These are phyloP conservation scores for Crotalaria pallida DNA, from an alignment of 306 rosid genomes.

Conservation along the genomic window DNA sequence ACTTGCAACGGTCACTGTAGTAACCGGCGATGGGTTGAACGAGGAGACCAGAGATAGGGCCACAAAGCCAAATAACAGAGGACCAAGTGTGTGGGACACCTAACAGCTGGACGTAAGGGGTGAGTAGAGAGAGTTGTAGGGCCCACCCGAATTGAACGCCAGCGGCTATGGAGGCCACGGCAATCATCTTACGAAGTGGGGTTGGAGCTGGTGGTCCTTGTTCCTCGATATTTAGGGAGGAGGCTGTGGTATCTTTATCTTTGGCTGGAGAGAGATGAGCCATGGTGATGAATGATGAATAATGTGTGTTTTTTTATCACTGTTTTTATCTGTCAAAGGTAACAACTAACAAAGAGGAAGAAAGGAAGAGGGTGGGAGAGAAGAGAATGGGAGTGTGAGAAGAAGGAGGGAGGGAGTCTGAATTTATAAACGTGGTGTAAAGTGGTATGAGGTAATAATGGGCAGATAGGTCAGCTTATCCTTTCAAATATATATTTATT, in stretches of 20 bases:
- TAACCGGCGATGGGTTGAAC: constrained; percentile 70
- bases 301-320: neutral
- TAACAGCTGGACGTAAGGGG: constrained; percentile 66
- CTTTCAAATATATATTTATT: no score
- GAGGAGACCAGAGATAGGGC: constrained; percentile 63
- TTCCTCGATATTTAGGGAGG: neutral
- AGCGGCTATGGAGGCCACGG: constrained; percentile 60
- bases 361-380: neutral
- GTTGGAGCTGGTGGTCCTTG: neutral
- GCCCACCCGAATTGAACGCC: constrained; percentile 89
- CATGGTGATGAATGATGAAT: neutral
- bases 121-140: constrained; percentile 54
- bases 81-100: constrained; percentile 72
- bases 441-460: no score
- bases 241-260: neutral
- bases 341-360: no score
- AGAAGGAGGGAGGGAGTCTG: neutral
- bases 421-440: neutral
- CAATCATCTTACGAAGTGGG: constrained; percentile 30
- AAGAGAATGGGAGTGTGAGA: neutral
- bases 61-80: constrained; percentile 70
- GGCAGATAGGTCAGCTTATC: no score
- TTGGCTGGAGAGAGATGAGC: neutral
- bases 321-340: neutral
- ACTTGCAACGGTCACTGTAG: constrained; percentile 55